Evolutionary conservation across 1,284 basidiomycete species (phyloP), one percentile per base, ranked within the genome.

Genomic region (Sphagnurus paluster): DNA sequence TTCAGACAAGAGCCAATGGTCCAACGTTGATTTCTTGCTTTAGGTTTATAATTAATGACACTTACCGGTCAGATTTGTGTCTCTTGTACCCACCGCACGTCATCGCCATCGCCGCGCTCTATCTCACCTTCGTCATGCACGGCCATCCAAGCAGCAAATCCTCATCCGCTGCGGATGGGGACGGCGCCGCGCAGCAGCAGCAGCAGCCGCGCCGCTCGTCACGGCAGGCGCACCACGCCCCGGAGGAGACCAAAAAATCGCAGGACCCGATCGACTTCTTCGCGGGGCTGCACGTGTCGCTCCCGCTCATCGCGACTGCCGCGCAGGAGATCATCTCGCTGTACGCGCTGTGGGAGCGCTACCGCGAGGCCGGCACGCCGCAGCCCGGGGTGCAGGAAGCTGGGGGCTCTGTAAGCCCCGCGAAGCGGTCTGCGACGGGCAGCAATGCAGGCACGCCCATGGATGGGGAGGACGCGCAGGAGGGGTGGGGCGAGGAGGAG

Each of bases 21-120:
- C n/a, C n/a, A n/a, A n/a, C n/a, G n/a, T n/a, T n/a, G n/a, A n/a
- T n/a, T n/a, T n/a, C 23, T 30, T 2, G 32, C 30, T 19, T 4
- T 46, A 95, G 93, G 92, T 93, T 95, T 64, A 82, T 98, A 54
- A 85, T 98, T 60, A 99, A 98, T 70, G 97, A 99, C 66, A 93
- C 90, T 0, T 98, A 94, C 63, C 85, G 93, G 41, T 93, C 91
- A 1, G 89, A 95, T 44, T 72, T 98, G 9, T 92, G 90, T 56
- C 81, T 98, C 8, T 69, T 97, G 26, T 89, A 98, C 60, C 93
- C 96, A 0, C 96, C 96, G 0, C 93, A 98, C 64, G 76, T 98
- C 47, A 88, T 98, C 50, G 94, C 96, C 13, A 80, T 98, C 50
- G 86, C 94, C 0, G 87, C 93, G 0, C 79, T 98, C 46, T 98